phyloP scores from a whole-genome alignment of 768 basidiomycete genomes.

The Leucosporidium scottii region DNA sequence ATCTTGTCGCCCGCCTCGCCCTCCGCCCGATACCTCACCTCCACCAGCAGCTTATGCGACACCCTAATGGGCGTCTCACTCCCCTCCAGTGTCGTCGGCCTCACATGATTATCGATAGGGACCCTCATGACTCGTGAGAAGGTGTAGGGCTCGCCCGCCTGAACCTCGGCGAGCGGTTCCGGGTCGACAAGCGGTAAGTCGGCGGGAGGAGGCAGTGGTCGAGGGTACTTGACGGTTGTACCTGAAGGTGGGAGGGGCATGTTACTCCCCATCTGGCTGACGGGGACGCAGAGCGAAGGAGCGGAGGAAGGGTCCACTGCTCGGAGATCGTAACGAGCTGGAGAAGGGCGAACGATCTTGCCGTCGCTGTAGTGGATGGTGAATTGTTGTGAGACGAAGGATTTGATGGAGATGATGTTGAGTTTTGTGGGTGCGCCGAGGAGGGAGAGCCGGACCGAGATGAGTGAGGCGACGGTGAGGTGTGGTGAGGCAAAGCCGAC shows the following conservation, averaged over 20 bases:
- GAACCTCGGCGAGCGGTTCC: neutral
- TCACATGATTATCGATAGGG: slow-evolving; percentile 16
- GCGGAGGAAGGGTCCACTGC: neutral
- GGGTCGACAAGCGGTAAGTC: neutral
- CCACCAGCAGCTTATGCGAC: slow-evolving; percentile 7
- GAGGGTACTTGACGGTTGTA: neutral
- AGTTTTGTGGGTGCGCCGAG: slow-evolving; percentile 5
- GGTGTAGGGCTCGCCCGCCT: neutral
- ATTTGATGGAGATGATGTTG: slow-evolving; percentile 18
- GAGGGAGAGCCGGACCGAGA: slow-evolving; percentile 18
- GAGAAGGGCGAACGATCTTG: too few relatives aligned
- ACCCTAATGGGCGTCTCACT: slow-evolving; percentile 17
- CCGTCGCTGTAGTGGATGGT: slow-evolving; percentile 1
- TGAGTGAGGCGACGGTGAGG: slow-evolving; percentile 19
- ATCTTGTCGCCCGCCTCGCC: slow-evolving; percentile 9
- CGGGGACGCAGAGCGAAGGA: slow-evolving; percentile 9
- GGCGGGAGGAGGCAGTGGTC: neutral
- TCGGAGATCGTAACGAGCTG: too few relatives aligned
- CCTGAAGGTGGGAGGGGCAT: neutral
- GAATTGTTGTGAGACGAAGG: slow-evolving; percentile 9
- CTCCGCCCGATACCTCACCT: slow-evolving; percentile 15
- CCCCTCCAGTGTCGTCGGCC: slow-evolving; percentile 20
- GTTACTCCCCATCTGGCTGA: neutral
- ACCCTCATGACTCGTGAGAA: slow-evolving; percentile 16
- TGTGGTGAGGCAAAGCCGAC: slow-evolving; percentile 20